Percentiles rank a stretch among this genome's conserved stretches.
These are phyloP conservation scores for Ormosia emarginata DNA, from an alignment of 306 rosid species.

Conservation along the genomic window DNA sequence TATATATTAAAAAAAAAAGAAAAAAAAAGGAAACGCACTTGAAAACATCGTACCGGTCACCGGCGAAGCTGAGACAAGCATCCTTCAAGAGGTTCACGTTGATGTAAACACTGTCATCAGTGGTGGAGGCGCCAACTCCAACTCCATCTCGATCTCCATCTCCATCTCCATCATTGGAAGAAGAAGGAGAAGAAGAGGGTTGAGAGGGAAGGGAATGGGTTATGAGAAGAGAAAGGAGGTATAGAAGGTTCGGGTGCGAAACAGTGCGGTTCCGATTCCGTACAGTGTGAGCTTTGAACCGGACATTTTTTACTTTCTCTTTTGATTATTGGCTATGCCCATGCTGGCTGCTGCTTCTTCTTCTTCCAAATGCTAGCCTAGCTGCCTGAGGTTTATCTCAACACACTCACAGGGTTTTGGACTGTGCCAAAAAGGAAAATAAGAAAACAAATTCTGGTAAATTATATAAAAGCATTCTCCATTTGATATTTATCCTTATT, in stretches of 20 bases:
- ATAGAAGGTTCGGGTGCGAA: slow-evolving; percentile 31
- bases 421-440: neutral
- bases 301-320: slow-evolving; percentile 33
- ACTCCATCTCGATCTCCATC: neutral
- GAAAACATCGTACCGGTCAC: slow-evolving; percentile 83
- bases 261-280: slow-evolving; percentile 49
- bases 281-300: slow-evolving; percentile 51
- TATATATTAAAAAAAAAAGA: too few relatives aligned
- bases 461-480: too few relatives aligned
- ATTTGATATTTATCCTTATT: too few relatives aligned
- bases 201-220: too few relatives aligned
- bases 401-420: neutral
- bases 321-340: neutral
- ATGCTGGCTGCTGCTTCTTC: too few relatives aligned
- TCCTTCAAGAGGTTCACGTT: slow-evolving; percentile 59
- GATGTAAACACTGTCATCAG: slow-evolving; percentile 35
- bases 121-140: too few relatives aligned
- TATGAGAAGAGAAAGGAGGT: slow-evolving; percentile 27
- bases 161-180: slow-evolving; percentile 8
- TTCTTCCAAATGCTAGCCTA: too few relatives aligned
- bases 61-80: slow-evolving; percentile 74
- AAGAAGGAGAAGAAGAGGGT: slow-evolving; percentile 4
- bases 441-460: too few relatives aligned
- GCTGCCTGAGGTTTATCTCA: neutral
- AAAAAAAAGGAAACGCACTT: slow-evolving; percentile 34